A percentile compares a stretch with the other conserved stretches of the same genome.
Evolutionary conservation across 2,329 filamentous ascomycete genomes (phyloP).

Genomic region (Penicillium griseofulvum): DNA sequence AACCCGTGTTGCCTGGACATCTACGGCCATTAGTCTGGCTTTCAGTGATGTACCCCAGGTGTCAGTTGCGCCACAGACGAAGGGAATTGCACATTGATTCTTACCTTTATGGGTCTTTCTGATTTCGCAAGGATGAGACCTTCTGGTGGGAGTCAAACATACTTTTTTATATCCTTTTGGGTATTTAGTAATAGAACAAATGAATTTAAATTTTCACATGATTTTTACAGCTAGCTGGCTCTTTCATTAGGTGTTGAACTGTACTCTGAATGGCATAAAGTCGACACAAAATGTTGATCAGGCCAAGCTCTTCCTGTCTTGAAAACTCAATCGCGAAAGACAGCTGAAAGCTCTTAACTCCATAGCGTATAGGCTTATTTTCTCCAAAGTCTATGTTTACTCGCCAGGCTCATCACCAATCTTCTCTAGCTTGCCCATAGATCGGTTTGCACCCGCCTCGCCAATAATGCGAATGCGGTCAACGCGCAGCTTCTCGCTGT

Average conservation of each 20-base stretch:
- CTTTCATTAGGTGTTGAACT: background rate
- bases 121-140: constrained; percentile 44
- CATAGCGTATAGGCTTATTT: constrained; percentile 28
- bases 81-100: constrained; percentile 73
- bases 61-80: constrained; percentile 77
- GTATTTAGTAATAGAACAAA: background rate
- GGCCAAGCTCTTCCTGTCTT: background rate
- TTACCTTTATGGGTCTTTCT: constrained; percentile 51
- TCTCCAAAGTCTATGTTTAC: constrained; percentile 34
- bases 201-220: background rate
- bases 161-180: constrained; percentile 13
- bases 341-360: background rate
- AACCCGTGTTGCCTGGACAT: constrained; percentile 79
- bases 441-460: constrained; percentile 85
- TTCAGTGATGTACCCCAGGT: constrained; percentile 58
- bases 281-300: background rate
- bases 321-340: background rate
- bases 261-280: background rate
- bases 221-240: background rate
- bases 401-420: constrained; percentile 72
- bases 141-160: constrained; percentile 58
- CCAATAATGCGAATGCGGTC: constrained; percentile 66
- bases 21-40: constrained; percentile 35
- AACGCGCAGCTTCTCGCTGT: constrained; percentile 79
- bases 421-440: constrained; percentile 95